Evolutionary conservation across 169 alveolate species (phyloP).

Genomic region (Cryptosporidium xiaoi): DNA sequence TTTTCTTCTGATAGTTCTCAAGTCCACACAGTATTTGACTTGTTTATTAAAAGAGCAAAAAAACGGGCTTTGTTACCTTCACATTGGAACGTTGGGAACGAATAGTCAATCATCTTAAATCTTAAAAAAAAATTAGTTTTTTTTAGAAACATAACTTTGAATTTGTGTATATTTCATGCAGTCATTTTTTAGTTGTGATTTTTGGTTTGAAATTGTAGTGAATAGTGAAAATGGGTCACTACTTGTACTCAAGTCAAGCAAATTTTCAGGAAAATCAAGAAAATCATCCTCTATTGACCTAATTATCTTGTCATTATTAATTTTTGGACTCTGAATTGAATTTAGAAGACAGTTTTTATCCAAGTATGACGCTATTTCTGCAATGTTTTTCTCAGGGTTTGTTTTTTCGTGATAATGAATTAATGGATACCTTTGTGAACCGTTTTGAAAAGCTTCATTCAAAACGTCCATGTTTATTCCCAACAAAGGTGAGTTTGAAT

Average conservation of each 20-base stretch:
- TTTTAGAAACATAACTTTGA: neutral
- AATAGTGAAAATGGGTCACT: constrained; percentile 29
- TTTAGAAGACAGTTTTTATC: constrained; percentile 56
- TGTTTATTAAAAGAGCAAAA: constrained; percentile 43
- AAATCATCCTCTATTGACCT: constrained; percentile 65
- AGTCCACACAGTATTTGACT: constrained; percentile 16
- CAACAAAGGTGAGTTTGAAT: neutral
- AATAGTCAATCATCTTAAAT: neutral
- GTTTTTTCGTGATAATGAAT: constrained; percentile 1
- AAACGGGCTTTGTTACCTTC: constrained; percentile 55
- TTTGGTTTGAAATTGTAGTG: constrained; percentile 5
- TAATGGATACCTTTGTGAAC: constrained; percentile 19
- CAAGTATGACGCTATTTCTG: constrained; percentile 37
- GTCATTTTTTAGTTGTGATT: constrained; percentile 9
- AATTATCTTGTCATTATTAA: constrained; percentile 26
- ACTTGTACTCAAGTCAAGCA: constrained; percentile 35
- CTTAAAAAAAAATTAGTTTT: neutral
- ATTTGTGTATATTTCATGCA: constrained; percentile 9
- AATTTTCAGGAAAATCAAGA: constrained; percentile 51
- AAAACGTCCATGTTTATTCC: constrained; percentile 23
- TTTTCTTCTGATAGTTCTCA: neutral
- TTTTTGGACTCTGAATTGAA: constrained; percentile 20
- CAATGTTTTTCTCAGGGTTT: constrained; percentile 1
- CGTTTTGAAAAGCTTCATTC: constrained; percentile 12
- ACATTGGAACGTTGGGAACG: constrained; percentile 19